These are phyloP conservation scores for Pinus albicaulis DNA, from an alignment of 75 land plant species.

Conservation along the genomic window DNA sequence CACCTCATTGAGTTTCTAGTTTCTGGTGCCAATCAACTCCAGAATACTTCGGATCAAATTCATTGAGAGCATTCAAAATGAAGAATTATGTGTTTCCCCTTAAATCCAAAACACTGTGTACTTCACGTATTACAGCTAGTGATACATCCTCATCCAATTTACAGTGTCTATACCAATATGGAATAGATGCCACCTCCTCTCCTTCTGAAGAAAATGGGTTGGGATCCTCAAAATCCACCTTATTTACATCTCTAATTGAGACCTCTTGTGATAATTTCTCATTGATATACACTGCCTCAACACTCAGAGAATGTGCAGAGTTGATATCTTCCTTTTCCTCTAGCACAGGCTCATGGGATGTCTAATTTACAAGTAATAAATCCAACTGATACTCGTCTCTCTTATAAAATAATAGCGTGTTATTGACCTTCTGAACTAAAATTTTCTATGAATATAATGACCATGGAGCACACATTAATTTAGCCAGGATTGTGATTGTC, in stretches of 20 bases:
- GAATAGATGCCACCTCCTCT: conserved; percentile 45
- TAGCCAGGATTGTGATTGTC: conserved; percentile 75
- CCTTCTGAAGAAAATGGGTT: conserved; percentile 42
- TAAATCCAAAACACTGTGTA: conserved; percentile 39
- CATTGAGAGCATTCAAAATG: conserved; percentile 38
- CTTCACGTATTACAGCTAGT: conserved; percentile 39
- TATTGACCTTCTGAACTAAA: conserved; percentile 82
- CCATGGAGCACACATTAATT: conserved; percentile 85
- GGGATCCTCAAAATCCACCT: conserved; percentile 40
- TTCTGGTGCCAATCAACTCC: conserved; percentile 48
- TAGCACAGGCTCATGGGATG: conserved; percentile 28
- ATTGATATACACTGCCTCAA: conserved; percentile 33
- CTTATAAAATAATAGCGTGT: conserved; percentile 72
- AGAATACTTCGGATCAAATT: conserved; percentile 42
- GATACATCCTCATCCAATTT: conserved; percentile 40
- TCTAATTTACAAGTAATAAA: conserved; percentile 31
- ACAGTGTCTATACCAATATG: conserved; percentile 39
- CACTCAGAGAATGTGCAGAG: conserved; percentile 35
- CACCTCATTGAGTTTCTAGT: conserved; percentile 18
- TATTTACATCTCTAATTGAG: conserved; percentile 29
- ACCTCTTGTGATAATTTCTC: conserved; percentile 51
- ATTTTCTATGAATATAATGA: conserved; percentile 94
- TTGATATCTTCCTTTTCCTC: conserved; percentile 49
- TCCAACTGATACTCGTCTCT: conserved; percentile 38
- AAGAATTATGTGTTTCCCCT: conserved; percentile 29